Evolutionary conservation across 306 rosid genomes (phyloP), one percentile per base, ranked within the genome.

Genomic region (Macrotyloma uniflorum): DNA sequence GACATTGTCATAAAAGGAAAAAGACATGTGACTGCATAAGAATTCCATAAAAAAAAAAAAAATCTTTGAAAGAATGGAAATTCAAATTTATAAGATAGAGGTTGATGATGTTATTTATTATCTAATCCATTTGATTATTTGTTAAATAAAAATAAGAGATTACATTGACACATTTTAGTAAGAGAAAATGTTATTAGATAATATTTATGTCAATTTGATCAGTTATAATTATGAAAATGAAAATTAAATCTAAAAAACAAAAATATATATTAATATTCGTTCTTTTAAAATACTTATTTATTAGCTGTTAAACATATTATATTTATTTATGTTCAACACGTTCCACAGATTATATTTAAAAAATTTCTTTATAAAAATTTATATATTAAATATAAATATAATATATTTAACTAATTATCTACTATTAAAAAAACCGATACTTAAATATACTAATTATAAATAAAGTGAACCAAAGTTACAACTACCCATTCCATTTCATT

Each of bases 381-480:
- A n/a, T n/a, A n/a, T n/a, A n/a, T n/a, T n/a, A n/a, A n/a, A n/a
- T n/a, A n/a, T n/a, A n/a, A n/a, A n/a, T n/a, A n/a, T n/a, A n/a
- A n/a, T n/a, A n/a, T n/a, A n/a, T n/a, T n/a, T n/a, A n/a, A n/a
- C n/a, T n/a, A n/a, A n/a, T n/a, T n/a, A n/a, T n/a, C n/a, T n/a
- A n/a, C n/a, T n/a, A n/a, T n/a, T n/a, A n/a, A n/a, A n/a, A n/a
- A n/a, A n/a, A n/a, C n/a, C n/a, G n/a, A n/a, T n/a, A n/a, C n/a
- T n/a, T n/a, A n/a, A 47, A 59, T 45, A 61, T 15, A 23, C 0
- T 36, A 6, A 19, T 64, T 33, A 30, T 47, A 59, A 55, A 19
- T 71, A 62, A 71, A 79, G 78, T 33, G 76, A 45, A 38, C 19
- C 20, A 57, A 67, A 74, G 53, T 57, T 68, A 59, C 72, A 75